Base-by-base conservation (phyloP, 2,329 filamentous ascomycete species). In the Fusarium burgessii region DNA sequence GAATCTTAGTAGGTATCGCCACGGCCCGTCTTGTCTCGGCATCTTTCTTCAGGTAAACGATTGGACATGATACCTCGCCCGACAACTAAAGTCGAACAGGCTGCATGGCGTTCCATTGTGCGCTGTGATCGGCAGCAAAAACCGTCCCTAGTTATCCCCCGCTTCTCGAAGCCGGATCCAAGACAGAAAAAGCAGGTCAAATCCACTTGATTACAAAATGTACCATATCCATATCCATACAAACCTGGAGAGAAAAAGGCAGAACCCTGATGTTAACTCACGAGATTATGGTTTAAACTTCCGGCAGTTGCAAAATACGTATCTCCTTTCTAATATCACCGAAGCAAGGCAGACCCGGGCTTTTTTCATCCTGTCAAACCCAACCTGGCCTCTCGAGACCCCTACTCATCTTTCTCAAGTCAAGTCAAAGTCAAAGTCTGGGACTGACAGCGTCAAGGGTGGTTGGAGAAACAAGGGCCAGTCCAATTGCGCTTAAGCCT, bases 151-250 rank as follows among this genome's bases (percentile, higher is more conserved):
- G 50, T 20, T 60, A 51, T 66, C 68, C 68, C 68, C 68, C 69
- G 68, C 69, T 71, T 71, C 69, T 71, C 68, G 68, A 71, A 71
- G 69, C 68, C 62, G 40, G 58, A 55, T 38, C 67, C 67, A 71
- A 54, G 68, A 68, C 62, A 42, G 43, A 59, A 59, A 42, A 52
- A 71, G 56, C 55, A 60, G 54, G 62, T 72, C 49, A 23, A 23
- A 20, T 56, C 47, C 36, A 47, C 41, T 52, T 62, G 33, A 54
- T 36, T 32, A 46, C 40, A 40, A 55, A 27, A 41, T 47, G 52
- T 23, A 14, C 33, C 35, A 23, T 23, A 23, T 23, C 23, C 23
- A 23, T 27, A 25, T 36, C 23, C 50, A 25, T 55, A 46, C n/a
- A n/a, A 43, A 43, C 23, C 12, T 27, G 36, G 33, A 57, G 6